Evolutionary conservation across 495 filamentous ascomycete genomes (phyloP), one percentile per base, ranked within the genome.

Genomic region (Podospora pseudoanserina): DNA sequence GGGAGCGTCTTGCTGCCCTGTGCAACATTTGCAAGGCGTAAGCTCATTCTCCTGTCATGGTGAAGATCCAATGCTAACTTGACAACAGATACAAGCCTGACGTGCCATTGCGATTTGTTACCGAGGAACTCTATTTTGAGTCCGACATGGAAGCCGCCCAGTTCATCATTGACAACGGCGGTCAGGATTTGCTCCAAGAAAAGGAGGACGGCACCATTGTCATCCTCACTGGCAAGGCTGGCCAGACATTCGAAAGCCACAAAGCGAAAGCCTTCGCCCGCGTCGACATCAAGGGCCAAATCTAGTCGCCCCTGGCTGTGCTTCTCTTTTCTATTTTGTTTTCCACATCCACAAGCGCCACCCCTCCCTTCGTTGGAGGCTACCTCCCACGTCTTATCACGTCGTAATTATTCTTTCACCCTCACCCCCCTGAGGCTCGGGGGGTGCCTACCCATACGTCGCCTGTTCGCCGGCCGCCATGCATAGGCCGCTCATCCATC

Each of bases 271-370:
- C 94, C 63, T 93, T 96, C 79, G 83, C 86, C 72, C 89, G 89
- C 74, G 89, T 97, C 82, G 94, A 98, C 79, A 95, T 97, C 81
- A 97, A 97, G 82, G 94, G 95, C 73, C 94, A 98, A 78, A 94
- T 97, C 72, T 97, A 65, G 32, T 53, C 30, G 11, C 62, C 19
- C 19, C 59, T 19, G 53, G 20, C 39, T 63, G 23, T 63, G 28
- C 44, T 66, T 62, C 60, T 19, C 32, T 67, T 67, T 20, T 20
- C 27, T 23, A 58, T 28, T 68, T 39, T 27, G 58, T 58, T 60
- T 54, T 39, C 59, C 19, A 20, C 3, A n/a, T 54, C 63, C 18
- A 3, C 16, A 49, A 32, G n/a, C 53, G 23, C 59, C 20, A 28
- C 23, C 3, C 30, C 59, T 62, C 20, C 66, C 30, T 58, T 44